Conservation (phyloP, 208 protist genomes). For the Leishmania aethiopica region DNA sequence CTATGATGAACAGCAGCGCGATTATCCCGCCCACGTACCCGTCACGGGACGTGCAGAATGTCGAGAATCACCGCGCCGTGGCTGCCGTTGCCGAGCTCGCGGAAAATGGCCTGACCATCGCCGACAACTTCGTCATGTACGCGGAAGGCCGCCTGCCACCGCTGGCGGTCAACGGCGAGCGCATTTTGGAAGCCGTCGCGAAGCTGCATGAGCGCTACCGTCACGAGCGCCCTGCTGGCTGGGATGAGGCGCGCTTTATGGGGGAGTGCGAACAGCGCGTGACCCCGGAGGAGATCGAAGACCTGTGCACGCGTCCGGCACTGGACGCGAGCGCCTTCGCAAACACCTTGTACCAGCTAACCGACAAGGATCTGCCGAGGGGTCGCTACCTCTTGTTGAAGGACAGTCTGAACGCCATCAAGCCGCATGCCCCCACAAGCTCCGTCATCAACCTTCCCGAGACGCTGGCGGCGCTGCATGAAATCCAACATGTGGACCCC, state of each 20-base stretch:
- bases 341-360: conserved; percentile 49
- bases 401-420: conserved; percentile 60
- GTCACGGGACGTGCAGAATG: conserved; percentile 53
- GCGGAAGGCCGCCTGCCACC: conserved; percentile 65
- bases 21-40: conserved; percentile 68
- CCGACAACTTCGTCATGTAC: conserved; percentile 76
- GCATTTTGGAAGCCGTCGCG: conserved; percentile 29
- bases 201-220: conserved; percentile 60
- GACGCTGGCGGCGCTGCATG: conserved; percentile 64
- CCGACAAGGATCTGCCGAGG: conserved; percentile 46
- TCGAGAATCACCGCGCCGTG: conserved; percentile 62
- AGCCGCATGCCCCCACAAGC: conserved; percentile 45
- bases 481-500: conserved; percentile 72
- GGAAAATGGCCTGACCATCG: conserved; percentile 67
- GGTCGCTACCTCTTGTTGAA: conserved; percentile 65
- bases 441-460: conserved; percentile 49
- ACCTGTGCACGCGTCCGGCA: conserved; percentile 42
- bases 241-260: conserved; percentile 72
- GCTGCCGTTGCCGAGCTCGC: conserved; percentile 54
- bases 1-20: conserved; percentile 20
- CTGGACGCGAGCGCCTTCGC: conserved; percentile 50
- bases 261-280: conserved; percentile 64
- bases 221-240: conserved; percentile 71
- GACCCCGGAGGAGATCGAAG: conserved; percentile 42
- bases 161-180: conserved; percentile 42